Base-by-base conservation (phyloP, 768 basidiomycete genomes). In the Boletales sp. region DNA sequence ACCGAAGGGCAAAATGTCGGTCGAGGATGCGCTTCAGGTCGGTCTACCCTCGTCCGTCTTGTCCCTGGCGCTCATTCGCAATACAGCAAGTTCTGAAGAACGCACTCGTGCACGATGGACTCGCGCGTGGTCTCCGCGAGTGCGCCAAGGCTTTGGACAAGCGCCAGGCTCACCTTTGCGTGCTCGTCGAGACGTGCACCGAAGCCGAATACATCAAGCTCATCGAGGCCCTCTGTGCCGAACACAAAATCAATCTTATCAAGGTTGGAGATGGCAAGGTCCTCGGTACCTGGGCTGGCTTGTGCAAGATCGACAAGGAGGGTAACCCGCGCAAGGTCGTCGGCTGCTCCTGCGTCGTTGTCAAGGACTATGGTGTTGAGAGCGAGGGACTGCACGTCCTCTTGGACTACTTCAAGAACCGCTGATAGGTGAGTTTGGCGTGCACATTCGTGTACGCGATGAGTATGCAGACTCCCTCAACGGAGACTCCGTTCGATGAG, bases 181-280 rank as follows among this genome's bases (percentile, higher is more conserved):
- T 99, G 54, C 87, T 99, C 65, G 94, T 97, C 69, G 95, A 99
- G 84, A 93, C 93, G 50, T 97, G 94, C 81, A 94, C 90, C 46
- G 95, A 98, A 77, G 90, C 94, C 60, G 95, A 97, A 75, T 98
- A 99, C 82, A 90, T 97, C 84, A 98, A 97, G 80, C 91, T 99
- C 78, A 97, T 99, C 61, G 94, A 97, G 77, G 95, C 95, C 44
- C 92, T 99, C 68, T 98, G 95, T 70, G 89, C 92, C 55, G 94
- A 97, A 78, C 94, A 98, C 85, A 95, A 94, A 75, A 97, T 98
- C 78, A 93, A 94, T 80, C 78, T 99, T 57, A 97, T 99, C 90
- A 98, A 97, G 77, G 91, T 94, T 59, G 90, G 90, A 63, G 95
- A 98, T 72, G 88, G 92, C 66, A 99, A 99, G 77, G 84, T 95